Percentiles rank a stretch among this genome's conserved stretches.
phyloP scores from a whole-genome alignment of 1,284 basidiomycete genomes.

The Rhodotorula sp. region DNA sequence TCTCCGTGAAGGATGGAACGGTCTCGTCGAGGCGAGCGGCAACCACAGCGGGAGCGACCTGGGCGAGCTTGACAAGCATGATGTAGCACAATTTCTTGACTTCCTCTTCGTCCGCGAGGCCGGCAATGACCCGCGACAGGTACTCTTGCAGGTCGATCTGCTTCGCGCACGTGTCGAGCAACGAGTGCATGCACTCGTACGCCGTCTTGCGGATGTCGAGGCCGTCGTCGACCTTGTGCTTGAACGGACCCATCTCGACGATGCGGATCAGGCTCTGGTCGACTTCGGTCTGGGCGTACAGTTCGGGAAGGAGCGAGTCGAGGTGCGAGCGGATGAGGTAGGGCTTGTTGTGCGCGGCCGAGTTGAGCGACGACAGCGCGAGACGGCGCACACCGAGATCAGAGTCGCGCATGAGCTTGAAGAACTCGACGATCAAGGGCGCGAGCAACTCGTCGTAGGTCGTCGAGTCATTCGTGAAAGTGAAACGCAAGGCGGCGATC shows the following conservation, averaged over 20 bases:
- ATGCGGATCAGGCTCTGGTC: constrained; percentile 75
- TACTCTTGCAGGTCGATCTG: constrained; percentile 84
- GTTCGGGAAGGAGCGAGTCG: constrained; percentile 66
- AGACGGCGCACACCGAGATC: constrained; percentile 83
- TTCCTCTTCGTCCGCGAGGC: constrained; percentile 87
- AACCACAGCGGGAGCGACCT: constrained; percentile 76
- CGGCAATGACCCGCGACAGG: constrained; percentile 74
- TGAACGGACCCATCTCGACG: constrained; percentile 98
- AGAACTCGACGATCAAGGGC: constrained; percentile 81
- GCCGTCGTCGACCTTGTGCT: constrained; percentile 89
- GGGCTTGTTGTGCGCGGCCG: constrained; percentile 90
- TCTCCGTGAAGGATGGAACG: constrained; percentile 73
- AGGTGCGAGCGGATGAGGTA: constrained; percentile 85
- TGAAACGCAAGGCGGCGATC: constrained; percentile 86
- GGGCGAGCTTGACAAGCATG: constrained; percentile 85
- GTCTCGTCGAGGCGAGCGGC: constrained; percentile 70
- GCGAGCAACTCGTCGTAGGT: constrained; percentile 85
- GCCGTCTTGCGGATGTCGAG: constrained; percentile 84
- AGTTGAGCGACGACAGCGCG: constrained; percentile 83
- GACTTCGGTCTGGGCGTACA: constrained; percentile 81
- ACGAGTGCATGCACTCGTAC: constrained; percentile 94
- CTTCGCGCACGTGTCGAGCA: constrained; percentile 83
- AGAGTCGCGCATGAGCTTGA: constrained; percentile 77
- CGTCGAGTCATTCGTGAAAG: constrained; percentile 80
- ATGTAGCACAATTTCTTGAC: constrained; percentile 96